Percentiles rank a stretch among this genome's conserved stretches.
Conservation (phyloP, 73 alveolate genomes). For the Paramecium sonneborni region DNA sequence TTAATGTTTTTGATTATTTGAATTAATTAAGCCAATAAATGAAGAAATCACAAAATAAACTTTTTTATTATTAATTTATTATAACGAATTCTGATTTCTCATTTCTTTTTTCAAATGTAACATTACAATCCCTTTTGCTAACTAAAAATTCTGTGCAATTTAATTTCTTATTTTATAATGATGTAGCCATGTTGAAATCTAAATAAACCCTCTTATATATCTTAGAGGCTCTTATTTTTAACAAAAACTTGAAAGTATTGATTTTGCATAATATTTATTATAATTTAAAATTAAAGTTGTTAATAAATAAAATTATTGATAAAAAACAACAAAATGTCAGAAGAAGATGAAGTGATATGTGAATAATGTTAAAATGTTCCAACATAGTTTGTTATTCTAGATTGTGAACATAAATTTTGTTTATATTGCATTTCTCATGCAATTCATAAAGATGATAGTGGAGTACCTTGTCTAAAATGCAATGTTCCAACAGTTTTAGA, state of each 20-base stretch:
- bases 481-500: constrained; percentile 15
- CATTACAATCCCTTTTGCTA: not conserved
- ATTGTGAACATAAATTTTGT: constrained; percentile 52
- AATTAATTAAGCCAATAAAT: too few relatives aligned
- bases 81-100: not conserved
- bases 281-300: not conserved
- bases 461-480: constrained; percentile 51
- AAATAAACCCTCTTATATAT: not conserved
- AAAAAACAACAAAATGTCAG: constrained; percentile 3
- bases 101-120: not conserved
- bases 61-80: too few relatives aligned
- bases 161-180: not conserved
- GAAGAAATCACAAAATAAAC: too few relatives aligned
- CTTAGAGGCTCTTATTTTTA: not conserved
- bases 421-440: constrained; percentile 42
- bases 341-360: constrained; percentile 29
- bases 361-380: constrained; percentile 33
- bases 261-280: constrained; percentile 25
- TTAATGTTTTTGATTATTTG: too few relatives aligned
- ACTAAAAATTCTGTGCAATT: not conserved
- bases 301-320: not conserved
- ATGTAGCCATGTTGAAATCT: constrained; percentile 34
- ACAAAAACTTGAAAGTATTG: constrained; percentile 14
- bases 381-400: constrained; percentile 9
- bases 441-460: constrained; percentile 40